Evolutionary conservation across 2,329 filamentous ascomycete species (phyloP), one percentile per base, ranked within the genome.

Genomic region (Alternaria triticina): DNA sequence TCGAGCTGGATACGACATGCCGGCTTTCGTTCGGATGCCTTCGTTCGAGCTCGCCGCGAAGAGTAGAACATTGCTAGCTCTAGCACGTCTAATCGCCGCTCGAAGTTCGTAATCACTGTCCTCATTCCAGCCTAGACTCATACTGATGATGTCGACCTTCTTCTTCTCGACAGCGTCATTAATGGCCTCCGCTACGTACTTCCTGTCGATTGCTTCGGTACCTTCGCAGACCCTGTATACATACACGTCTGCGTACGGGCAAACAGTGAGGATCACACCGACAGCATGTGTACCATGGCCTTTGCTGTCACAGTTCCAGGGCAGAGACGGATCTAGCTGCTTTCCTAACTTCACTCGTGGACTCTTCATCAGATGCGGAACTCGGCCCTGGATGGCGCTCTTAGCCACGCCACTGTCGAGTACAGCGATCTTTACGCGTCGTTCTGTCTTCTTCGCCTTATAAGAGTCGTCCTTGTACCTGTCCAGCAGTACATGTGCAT

Each of bases 141-240:
- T 65, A 28, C 58, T 68, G 6, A 70, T 54, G 12, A 70, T 65
- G 10, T 70, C 66, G 3, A 68, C 61, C 15, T 64, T 61, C 43
- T 55, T 56, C 36, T 60, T 49, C 15, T 54, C 33, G 11, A 70
- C 57, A 13, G 67, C 67, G 45, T 70, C 61, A 2, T 23, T n/a
- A 3, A 70, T 50, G 22, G 65, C 65, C 5, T 59, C 58, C n/a
- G 51, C 58, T 1, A 66, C 65, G 25, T 55, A 11, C 7, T 52
- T 22, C 2, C 22, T 47, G 8, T 58, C 8, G n/a, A 68, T 54
- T 1, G 27, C 15, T 1, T 54, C 27, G 2, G 22, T 61, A n/a
- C 43, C 49, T 17, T 55, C 40, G n/a, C 23, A 30, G 3, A 66
- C 49, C 17, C 67, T 59, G 25, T 70, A 68, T 1, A 66, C 55